phyloP scores from a whole-genome alignment of 768 basidiomycete species.

The Boletus huronensis region DNA sequence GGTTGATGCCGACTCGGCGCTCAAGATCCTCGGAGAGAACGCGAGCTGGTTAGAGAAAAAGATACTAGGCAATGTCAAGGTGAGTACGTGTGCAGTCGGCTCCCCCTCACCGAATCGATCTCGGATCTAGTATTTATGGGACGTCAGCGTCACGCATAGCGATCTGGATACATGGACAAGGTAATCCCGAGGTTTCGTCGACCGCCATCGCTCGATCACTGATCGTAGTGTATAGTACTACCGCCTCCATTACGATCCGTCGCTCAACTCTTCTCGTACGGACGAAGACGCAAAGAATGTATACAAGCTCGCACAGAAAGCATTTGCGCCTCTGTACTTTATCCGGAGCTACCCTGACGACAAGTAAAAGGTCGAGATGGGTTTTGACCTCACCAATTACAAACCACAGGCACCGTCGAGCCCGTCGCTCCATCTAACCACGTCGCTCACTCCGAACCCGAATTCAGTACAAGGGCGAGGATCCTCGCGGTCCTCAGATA shows the following conservation, averaged over 20 bases:
- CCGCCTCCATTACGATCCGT: background rate
- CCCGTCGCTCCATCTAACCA: no score
- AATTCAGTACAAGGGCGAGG: conserved; percentile 1
- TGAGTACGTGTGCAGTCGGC: background rate
- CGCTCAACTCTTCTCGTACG: background rate
- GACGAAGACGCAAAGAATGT: background rate
- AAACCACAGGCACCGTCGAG: background rate
- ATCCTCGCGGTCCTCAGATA: background rate
- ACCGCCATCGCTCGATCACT: no score
- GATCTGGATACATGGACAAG: background rate
- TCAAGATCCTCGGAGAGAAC: background rate
- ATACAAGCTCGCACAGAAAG: background rate
- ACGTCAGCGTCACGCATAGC: background rate
- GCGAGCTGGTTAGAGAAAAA: background rate
- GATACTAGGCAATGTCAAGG: background rate
- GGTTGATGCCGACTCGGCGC: no score
- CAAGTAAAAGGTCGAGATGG: background rate
- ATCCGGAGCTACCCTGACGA: background rate
- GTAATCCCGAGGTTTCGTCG: background rate
- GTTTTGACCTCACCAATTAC: conserved; percentile 4
- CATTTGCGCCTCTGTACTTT: background rate
- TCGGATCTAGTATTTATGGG: background rate
- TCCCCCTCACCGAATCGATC: background rate
- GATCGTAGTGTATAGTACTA: background rate
- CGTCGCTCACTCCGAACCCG: background rate